Base-by-base conservation (phyloP, 1,284 basidiomycete genomes). In the Chalciporus sp. region DNA sequence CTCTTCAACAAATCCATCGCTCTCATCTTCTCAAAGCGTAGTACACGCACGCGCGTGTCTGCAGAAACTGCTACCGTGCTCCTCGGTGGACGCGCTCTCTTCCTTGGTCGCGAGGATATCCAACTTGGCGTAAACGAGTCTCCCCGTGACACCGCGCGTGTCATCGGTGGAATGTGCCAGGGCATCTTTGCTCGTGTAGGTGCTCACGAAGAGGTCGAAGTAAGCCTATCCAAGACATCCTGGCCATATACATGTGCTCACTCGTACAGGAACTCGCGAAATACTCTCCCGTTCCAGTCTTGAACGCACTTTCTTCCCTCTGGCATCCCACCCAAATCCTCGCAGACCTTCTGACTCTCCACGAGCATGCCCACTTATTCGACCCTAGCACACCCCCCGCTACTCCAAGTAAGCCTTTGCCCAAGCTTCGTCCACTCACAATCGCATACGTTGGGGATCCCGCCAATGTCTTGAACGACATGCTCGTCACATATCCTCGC, bases 311-410 rank as follows among this genome's bases (percentile, higher is more conserved):
- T 20, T 97, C 94, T 2, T 92, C 91, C 16, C 83, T 95, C 39
- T 99, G 95, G 87, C 96, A 99, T 70, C 96, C 96, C 1, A 97
- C 95, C 0, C 96, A 99, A 71, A 89, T 92, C 58, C 86, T 99
- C 26, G 96, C 96, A 3, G 95, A 98, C 74, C 70, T 99, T 8
- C 79, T 98, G 52, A 97, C 96, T 0, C 78, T 99, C 27, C 84
- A 94, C 62, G 95, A 98, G 66, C 76, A 85, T 56, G 78, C 81
- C 0, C 69, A 82, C 59, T 67, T 82, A 12, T 88, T 89, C 66
- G 65, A 68, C 5, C 53, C 35, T 59, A 16, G 54, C 53, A 2
- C 58, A 64, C 49, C 54, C 8, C 11, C 55, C 16, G 52, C 56
- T 7, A 49, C 51, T 28, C 10, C 40, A 43, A 55, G 52, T 6